A percentile compares a stretch with the other conserved stretches of the same genome.
These are phyloP conservation scores for Strobilomyces confusus DNA, from an alignment of 768 basidiomycete genomes.

Conservation along the genomic window DNA sequence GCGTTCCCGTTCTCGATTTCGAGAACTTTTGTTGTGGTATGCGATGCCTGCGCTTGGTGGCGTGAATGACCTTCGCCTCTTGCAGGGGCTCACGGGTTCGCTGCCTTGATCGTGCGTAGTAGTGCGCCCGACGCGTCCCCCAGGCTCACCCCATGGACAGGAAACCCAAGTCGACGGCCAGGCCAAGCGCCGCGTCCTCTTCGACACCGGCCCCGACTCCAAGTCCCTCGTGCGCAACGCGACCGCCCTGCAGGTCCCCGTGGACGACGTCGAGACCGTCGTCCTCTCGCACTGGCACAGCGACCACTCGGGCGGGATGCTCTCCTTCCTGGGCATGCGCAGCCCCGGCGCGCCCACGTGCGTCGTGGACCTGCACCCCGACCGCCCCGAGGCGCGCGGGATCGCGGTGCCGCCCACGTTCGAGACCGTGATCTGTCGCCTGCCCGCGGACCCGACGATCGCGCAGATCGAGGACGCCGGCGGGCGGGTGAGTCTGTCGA, in stretches of 20 bases:
- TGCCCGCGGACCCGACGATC: constrained; percentile 72
- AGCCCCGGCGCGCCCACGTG: constrained; percentile 30
- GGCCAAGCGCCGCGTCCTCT: constrained; percentile 53
- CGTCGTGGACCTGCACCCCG: constrained; percentile 72
- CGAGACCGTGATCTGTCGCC: constrained; percentile 52
- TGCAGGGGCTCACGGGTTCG: constrained; percentile 78
- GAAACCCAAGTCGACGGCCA: constrained; percentile 53
- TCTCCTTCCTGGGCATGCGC: constrained; percentile 56
- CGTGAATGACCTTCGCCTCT: not conserved
- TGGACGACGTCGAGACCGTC: constrained; percentile 54
- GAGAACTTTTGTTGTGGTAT: constrained; percentile 69
- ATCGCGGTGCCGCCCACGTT: constrained; percentile 62
- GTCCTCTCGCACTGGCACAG: constrained; percentile 80
- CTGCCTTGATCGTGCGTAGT: constrained; percentile 65
- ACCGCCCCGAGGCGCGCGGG: constrained; percentile 68
- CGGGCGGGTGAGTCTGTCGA: constrained; percentile 52
- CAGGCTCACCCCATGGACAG: constrained; percentile 26
- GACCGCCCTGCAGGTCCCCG: constrained; percentile 51
- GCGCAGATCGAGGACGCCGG: constrained; percentile 54
- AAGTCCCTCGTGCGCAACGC: constrained; percentile 71
- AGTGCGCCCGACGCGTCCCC: not conserved
- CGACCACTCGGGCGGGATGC: constrained; percentile 71
- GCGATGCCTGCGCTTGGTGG: not conserved
- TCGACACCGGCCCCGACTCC: constrained; percentile 83
- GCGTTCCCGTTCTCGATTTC: constrained; percentile 66